Evolutionary conservation across 169 alveolate genomes (phyloP).

Genomic region (Perkinsus marinus): DNA sequence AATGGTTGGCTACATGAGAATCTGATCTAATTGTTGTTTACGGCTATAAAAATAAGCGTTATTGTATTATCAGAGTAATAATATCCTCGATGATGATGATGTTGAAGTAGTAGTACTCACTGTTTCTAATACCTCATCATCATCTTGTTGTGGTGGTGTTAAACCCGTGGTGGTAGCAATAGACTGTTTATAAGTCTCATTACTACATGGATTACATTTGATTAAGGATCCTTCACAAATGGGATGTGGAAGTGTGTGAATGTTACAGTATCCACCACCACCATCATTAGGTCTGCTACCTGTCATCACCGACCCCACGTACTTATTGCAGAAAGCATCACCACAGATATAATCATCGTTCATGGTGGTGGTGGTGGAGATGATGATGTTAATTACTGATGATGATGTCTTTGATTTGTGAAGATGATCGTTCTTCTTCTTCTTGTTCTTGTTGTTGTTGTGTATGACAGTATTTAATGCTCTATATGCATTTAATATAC

Average conservation of each 20-base stretch:
- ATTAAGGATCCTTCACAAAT: not conserved
- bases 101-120: too few relatives aligned
- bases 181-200: not conserved
- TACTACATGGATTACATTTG: not conserved
- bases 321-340: not conserved
- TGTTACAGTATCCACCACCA: not conserved
- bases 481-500: not conserved
- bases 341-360: not conserved
- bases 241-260: not conserved
- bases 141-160: not conserved
- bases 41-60: too few relatives aligned
- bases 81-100: too few relatives aligned
- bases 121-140: not conserved
- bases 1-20: too few relatives aligned
- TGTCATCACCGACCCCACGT: not conserved
- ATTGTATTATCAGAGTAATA: too few relatives aligned
- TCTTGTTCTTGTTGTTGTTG: too few relatives aligned
- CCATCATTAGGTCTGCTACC: not conserved
- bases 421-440: not conserved
- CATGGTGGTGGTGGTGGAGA: not conserved
- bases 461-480: not conserved
- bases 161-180: not conserved
- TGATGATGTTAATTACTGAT: not conserved
- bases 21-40: too few relatives aligned
- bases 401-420: too few relatives aligned